Conservation (phyloP, 129 eudicot species). For the Pulicaria dysenterica region DNA sequence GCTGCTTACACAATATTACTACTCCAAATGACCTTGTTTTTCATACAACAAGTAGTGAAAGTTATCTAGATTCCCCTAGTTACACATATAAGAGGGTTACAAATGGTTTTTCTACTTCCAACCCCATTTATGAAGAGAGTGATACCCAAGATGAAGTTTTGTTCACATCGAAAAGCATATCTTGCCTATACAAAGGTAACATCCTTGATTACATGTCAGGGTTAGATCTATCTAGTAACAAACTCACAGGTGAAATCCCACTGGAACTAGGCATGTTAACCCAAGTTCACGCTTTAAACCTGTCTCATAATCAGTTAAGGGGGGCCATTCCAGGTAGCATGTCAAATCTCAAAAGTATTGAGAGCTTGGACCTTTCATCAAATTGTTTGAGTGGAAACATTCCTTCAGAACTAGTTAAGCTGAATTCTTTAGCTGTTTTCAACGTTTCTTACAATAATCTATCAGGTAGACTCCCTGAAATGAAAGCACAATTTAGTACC, state of each 20-base stretch:
- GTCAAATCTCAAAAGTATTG: not conserved
- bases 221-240: not conserved
- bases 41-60: not conserved
- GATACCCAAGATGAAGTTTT: not conserved
- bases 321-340: not conserved
- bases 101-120: not conserved
- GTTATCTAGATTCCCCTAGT: no score
- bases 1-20: constrained; percentile 21
- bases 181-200: not conserved
- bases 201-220: not conserved
- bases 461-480: not conserved
- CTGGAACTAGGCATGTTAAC: not conserved
- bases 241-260: constrained; percentile 2
- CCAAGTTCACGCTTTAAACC: not conserved
- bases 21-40: not conserved
- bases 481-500: not conserved
- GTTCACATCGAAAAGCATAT: not conserved
- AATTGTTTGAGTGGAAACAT: no score
- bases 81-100: not conserved
- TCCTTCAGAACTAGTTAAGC: not conserved
- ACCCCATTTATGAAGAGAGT: not conserved
- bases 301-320: not conserved
- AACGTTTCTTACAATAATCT: not conserved
- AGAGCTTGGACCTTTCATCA: constrained; percentile 2
- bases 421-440: not conserved